These are phyloP conservation scores for Hansfordia pulvinata DNA, from an alignment of 2,329 filamentous ascomycete species.

Conservation along the genomic window DNA sequence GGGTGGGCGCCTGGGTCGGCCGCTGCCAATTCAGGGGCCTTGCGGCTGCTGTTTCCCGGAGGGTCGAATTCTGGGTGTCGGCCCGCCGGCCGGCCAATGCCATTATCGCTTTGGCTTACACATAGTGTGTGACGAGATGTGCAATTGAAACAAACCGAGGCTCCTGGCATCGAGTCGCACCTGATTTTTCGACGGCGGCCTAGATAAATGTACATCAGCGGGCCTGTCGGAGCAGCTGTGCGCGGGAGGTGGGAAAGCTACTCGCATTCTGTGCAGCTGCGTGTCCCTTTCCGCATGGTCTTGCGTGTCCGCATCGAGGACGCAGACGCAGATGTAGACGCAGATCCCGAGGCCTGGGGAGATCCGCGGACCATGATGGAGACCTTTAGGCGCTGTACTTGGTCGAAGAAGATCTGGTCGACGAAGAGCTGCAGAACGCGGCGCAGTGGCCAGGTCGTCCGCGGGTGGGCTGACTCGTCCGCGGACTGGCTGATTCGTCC, in stretches of 20 bases:
- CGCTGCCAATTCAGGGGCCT: no score
- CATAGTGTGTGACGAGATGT: conserved; percentile 4
- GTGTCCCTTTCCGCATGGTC: conserved; percentile 12
- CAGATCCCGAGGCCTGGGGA: no score
- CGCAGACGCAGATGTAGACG: conserved; percentile 1
- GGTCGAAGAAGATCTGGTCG: no score
- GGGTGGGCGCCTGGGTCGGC: no score
- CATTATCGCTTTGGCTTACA: conserved; percentile 5
- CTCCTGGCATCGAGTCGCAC: conserved; percentile 24
- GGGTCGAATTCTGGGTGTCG: not conserved
- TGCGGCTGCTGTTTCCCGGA: not conserved
- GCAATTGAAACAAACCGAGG: conserved; percentile 26
- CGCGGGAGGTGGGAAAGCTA: not conserved
- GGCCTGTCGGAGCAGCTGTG: not conserved
- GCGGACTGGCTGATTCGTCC: no score
- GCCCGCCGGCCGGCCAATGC: not conserved
- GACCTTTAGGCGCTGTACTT: no score
- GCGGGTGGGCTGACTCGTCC: no score
- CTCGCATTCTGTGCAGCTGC: conserved; percentile 13
- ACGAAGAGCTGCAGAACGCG: no score
- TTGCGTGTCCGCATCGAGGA: conserved; percentile 4
- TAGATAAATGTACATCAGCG: conserved; percentile 6
- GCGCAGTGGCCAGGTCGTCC: no score
- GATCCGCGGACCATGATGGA: no score
- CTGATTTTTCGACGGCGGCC: conserved; percentile 31